Evolutionary conservation across 768 basidiomycete genomes (phyloP), one percentile per base, ranked within the genome.

Genomic region (Mycena crocata): DNA sequence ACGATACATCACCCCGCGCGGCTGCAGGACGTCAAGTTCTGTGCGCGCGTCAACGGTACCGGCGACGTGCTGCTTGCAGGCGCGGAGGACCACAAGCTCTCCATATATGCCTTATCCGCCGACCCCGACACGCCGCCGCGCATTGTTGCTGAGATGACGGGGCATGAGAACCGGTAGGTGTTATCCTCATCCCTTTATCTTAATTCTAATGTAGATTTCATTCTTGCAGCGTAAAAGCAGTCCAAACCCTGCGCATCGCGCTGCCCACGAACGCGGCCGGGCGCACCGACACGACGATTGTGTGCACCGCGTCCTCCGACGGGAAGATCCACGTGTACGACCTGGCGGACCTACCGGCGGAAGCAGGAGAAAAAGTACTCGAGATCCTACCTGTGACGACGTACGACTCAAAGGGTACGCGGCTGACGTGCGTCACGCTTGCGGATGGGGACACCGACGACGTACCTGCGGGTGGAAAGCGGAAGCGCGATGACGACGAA

Each of bases 61-160:
- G 87, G 86, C 44, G 92, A 96, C 72, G 76, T 96, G 34, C 80
- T 98, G 9, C 83, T 97, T 55, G 93, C 90, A 9, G 93, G 89
- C 3, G 95, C 92, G 7, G 98, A 99, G 79, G 95, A 98, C 76
- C 95, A 92, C 70, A 93, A 93, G 72, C 82, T 94, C 2, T 87
- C 95, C 2, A 80, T 96, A 13, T 98, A 96, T 78, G 84, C 86
- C 51, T 67, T 93, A 32, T 82, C 83, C 5, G 73, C 79, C 17
- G 84, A 89, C 60, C 76, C 77, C 3, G 77, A 83, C 10, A 74
- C 72, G 7, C 58, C 80, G 2, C 92, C 93, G 1, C 82, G 73
- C 9, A 77, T 94, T n/a, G 80, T 93, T 30, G 93, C 92, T 7
- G 81, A 88, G 61, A 81, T 96, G 78, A 77, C 87, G 0, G 97